A percentile compares a stretch with the other conserved stretches of the same genome.
Conservation (phyloP, 2,329 filamentous ascomycete genomes). For the Calonectria montana region DNA sequence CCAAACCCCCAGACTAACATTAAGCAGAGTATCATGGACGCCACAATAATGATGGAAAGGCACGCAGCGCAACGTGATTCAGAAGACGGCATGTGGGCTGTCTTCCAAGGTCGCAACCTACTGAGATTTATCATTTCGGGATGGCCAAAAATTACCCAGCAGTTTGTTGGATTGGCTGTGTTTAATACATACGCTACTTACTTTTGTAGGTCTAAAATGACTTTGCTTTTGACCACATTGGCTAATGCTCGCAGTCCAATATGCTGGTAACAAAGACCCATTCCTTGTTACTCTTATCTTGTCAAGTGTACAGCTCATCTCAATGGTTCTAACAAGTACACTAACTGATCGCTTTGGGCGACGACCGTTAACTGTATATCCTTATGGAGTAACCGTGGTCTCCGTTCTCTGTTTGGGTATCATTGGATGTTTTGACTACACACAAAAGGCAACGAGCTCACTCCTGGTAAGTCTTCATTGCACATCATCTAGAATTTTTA, state of each 20-base stretch:
- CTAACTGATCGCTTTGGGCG: conserved; percentile 26
- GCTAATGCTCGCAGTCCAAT: conserved; percentile 19
- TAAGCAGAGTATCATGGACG: conserved; percentile 21
- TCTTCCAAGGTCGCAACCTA: conserved; percentile 27
- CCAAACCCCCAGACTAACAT: background rate
- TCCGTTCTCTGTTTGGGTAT: conserved; percentile 27
- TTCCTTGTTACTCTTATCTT: conserved; percentile 30
- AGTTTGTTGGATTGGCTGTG: conserved; percentile 28
- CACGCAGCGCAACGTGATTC: conserved; percentile 16
- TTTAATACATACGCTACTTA: conserved; percentile 32
- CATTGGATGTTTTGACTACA: conserved; percentile 31
- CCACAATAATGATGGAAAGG: conserved; percentile 25
- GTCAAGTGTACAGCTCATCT: conserved; percentile 23
- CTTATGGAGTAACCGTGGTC: conserved; percentile 22
- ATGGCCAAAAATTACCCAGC: conserved; percentile 29
- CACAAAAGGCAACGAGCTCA: conserved; percentile 25
- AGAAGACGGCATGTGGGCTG: conserved; percentile 17
- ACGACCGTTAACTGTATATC: conserved; percentile 24
- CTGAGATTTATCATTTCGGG: conserved; percentile 25
- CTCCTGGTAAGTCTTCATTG: conserved; percentile 9
- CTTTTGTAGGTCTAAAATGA: conserved; percentile 9
- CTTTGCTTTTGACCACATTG: too few species aligned
- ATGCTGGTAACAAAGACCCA: conserved; percentile 28
- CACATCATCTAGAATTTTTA: background rate
- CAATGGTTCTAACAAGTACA: conserved; percentile 24